These are phyloP conservation scores for Eragrostis tef DNA, from an alignment of 202 grass and related monocot genomes.

Conservation along the genomic window DNA sequence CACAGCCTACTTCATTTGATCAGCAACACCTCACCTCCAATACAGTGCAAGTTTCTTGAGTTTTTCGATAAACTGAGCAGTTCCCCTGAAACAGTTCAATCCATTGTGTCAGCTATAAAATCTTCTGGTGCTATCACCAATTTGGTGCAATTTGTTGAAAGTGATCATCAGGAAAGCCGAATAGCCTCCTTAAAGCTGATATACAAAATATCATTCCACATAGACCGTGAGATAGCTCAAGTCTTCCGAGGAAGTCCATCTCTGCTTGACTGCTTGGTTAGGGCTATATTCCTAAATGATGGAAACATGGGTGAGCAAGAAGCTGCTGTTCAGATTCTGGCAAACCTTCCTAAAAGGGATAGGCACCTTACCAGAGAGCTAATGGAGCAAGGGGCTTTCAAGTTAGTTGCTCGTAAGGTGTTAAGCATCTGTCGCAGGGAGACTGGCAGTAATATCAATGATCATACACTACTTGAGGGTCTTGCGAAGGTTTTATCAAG, in stretches of 20 bases:
- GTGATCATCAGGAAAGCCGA: slow-evolving; percentile 62
- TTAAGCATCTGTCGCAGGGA: slow-evolving; percentile 56
- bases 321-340: slow-evolving; percentile 61
- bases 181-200: slow-evolving; percentile 62
- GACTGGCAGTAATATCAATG: slow-evolving; percentile 45
- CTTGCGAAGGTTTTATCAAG: slow-evolving; percentile 65
- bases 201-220: slow-evolving; percentile 62
- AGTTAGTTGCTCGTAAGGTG: slow-evolving; percentile 56
- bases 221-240: slow-evolving; percentile 68
- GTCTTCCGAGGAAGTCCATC: slow-evolving; percentile 58
- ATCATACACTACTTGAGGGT: slow-evolving; percentile 51
- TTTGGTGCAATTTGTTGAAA: slow-evolving; percentile 74
- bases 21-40: slow-evolving; percentile 69
- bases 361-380: slow-evolving; percentile 56
- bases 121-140: slow-evolving; percentile 69
- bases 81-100: slow-evolving; percentile 48
- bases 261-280: slow-evolving; percentile 61
- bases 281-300: slow-evolving; percentile 46
- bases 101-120: slow-evolving; percentile 68
- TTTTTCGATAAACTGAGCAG: slow-evolving; percentile 55
- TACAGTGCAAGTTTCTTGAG: slow-evolving; percentile 75
- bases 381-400: slow-evolving; percentile 70
- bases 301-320: slow-evolving; percentile 61
- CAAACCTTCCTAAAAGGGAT: slow-evolving; percentile 66
- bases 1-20: slow-evolving; percentile 75